Evolutionary conservation across 805 yeast genomes (phyloP), one percentile per base, ranked within the genome.

Genomic region (Candida tallmaniae): DNA sequence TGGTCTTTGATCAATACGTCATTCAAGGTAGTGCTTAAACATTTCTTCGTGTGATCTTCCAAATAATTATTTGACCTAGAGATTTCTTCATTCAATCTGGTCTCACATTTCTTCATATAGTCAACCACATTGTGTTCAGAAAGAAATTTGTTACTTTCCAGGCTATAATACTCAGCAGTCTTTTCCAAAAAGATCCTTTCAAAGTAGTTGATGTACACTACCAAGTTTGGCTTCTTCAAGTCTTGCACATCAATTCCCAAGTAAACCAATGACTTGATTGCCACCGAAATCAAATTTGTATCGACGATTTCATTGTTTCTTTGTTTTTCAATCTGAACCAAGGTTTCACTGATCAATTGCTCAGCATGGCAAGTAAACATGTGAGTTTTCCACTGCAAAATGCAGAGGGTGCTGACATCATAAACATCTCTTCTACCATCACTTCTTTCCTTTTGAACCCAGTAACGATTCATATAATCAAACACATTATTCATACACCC

Each of bases 401-500:
- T 65, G 33, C 96, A 83, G 44, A 93, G 68, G 4, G 96, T 87
- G 54, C 88, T 81, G 15, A 94, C 94, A 58, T 93, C 98, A 58
- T 79, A 87, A 29, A 93, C 80, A 51, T 86, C 88, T 44, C 88
- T 74, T 50, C 86, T 77, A 12, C 97, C 97, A 55, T 90, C 97
- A 27, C 87, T 83, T 52, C 97, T 74, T 60, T 90, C 97, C 52
- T 94, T 89, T 48, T 83, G 84, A 28, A 94, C 96, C 98, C 98
- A 93, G 61, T 90, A 93, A 42, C 97, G 75, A 60, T 93, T 93
- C 75, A 93, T 79, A 60, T 93, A 93, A 56, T 90, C 96, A 51
- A 93, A 85, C 5, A 94, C 89, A 55, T 94, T 93, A 57, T 87
- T 88, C 56, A 93, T 63, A 58, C 86, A 84, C 11, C 88, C 83